Conservation (phyloP, 1,284 basidiomycete species). For the Boletus hoseneyae region DNA sequence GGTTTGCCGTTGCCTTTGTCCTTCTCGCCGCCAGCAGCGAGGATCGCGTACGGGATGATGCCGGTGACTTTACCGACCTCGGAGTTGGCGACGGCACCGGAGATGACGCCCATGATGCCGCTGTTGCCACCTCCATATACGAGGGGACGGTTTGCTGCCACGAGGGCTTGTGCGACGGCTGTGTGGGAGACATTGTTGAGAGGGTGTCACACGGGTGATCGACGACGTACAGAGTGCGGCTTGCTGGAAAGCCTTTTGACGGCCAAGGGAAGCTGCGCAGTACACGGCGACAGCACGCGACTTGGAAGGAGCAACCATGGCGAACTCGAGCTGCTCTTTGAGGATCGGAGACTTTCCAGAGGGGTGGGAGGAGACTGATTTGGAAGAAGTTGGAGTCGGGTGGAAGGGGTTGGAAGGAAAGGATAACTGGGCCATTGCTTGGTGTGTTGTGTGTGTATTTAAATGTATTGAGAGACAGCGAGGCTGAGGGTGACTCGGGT, state of each 20-base stretch:
- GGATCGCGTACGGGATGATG: constrained; percentile 77
- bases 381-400: background rate
- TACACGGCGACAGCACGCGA: constrained; percentile 66
- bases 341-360: constrained; percentile 1
- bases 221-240: constrained; percentile 68
- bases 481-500: constrained; percentile 17
- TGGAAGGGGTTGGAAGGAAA: constrained; percentile 6
- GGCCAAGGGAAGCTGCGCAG: constrained; percentile 75
- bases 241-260: constrained; percentile 52
- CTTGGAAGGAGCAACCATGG: constrained; percentile 32
- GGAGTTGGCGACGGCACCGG: constrained; percentile 57
- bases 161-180: constrained; percentile 77
- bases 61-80: constrained; percentile 78
- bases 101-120: constrained; percentile 88
- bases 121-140: constrained; percentile 85
- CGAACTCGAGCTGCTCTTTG: constrained; percentile 13
- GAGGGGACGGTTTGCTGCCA: constrained; percentile 57
- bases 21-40: constrained; percentile 58
- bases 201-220: background rate
- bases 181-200: constrained; percentile 7
- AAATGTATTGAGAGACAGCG: constrained; percentile 15
- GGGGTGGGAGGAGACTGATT: background rate
- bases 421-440: constrained; percentile 14
- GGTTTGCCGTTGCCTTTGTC: constrained; percentile 40
- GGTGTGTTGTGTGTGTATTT: constrained; percentile 23